Percentiles rank a stretch among this genome's conserved stretches.
Evolutionary conservation across 140 eudicot species (phyloP).

Genomic region (Anethum foeniculum): DNA sequence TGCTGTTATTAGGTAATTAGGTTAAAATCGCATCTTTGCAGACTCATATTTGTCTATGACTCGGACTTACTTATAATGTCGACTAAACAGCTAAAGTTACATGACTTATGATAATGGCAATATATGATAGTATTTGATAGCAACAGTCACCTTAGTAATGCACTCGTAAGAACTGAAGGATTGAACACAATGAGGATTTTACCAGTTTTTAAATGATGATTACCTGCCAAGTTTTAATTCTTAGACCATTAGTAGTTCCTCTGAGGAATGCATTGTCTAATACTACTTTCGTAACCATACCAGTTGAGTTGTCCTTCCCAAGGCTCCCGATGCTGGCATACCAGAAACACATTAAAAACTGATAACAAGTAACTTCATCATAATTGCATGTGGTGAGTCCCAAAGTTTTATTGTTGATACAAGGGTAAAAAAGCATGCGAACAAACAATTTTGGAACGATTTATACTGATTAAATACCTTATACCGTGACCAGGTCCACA

Average conservation of each 20-base stretch:
- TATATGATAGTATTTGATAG: not conserved
- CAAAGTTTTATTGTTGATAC: not conserved
- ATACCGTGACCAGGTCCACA: constrained; percentile 99
- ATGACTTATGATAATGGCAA: not conserved
- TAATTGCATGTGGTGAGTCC: not conserved
- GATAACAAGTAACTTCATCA: constrained; percentile 1
- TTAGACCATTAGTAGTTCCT: constrained; percentile 80
- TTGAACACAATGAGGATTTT: not conserved
- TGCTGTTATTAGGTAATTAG: not conserved
- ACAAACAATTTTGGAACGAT: not conserved
- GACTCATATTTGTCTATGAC: not conserved
- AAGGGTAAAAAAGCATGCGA: not conserved
- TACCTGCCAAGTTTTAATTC: constrained; percentile 99
- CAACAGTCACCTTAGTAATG: not conserved
- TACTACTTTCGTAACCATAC: constrained; percentile 60
- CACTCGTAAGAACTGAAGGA: not conserved
- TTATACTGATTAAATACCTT: constrained; percentile 40
- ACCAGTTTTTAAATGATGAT: not conserved
- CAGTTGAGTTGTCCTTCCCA: constrained; percentile 76
- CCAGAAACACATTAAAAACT: constrained; percentile 12
- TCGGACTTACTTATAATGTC: not conserved
- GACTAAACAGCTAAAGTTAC: not conserved
- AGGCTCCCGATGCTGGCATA: constrained; percentile 85
- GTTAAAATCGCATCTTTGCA: not conserved
- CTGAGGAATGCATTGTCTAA: constrained; percentile 62